Evolutionary conservation across 2,329 filamentous ascomycete genomes (phyloP).

Genomic region (Cercospora zeae-maydis): DNA sequence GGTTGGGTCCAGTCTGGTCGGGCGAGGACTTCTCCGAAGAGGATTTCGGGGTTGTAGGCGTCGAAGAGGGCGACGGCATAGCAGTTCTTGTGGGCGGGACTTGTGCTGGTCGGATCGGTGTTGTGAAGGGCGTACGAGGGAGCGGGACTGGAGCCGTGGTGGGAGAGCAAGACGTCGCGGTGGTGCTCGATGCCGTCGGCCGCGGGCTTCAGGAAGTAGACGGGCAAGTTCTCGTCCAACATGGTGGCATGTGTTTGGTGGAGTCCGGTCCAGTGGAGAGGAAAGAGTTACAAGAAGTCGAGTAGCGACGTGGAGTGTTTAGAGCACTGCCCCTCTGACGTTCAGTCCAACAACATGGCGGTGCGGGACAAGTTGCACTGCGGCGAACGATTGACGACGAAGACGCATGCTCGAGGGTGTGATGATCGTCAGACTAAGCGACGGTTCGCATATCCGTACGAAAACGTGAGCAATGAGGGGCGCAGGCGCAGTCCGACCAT

Average conservation of each 20-base stretch:
- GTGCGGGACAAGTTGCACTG: not conserved
- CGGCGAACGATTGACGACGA: not conserved
- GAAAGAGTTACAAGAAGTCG: not conserved
- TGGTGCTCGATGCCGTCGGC: constrained; percentile 50
- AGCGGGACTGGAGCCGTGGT: constrained; percentile 75
- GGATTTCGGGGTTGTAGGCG: constrained; percentile 70
- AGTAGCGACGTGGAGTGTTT: not conserved
- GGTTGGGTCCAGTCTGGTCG: constrained; percentile 83
- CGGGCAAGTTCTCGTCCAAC: constrained; percentile 64
- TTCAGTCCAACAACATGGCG: not conserved
- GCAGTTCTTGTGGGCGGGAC: constrained; percentile 68
- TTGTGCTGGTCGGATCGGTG: constrained; percentile 60
- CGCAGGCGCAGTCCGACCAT: not conserved
- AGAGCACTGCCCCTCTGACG: not conserved
- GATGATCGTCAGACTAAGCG: not conserved
- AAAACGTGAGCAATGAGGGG: too few relatives aligned
- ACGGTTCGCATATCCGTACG: not conserved
- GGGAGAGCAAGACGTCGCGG: constrained; percentile 55
- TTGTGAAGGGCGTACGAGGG: constrained; percentile 78
- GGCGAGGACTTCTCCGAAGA: constrained; percentile 83
- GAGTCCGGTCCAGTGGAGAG: not conserved
- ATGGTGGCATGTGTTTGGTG: constrained; percentile 11
- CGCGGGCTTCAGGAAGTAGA: constrained; percentile 58
- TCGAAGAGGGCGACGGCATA: constrained; percentile 87
- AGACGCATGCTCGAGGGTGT: not conserved